phyloP scores from a whole-genome alignment of 2,329 filamentous ascomycete genomes.

The Parafenestella ontariensis region DNA sequence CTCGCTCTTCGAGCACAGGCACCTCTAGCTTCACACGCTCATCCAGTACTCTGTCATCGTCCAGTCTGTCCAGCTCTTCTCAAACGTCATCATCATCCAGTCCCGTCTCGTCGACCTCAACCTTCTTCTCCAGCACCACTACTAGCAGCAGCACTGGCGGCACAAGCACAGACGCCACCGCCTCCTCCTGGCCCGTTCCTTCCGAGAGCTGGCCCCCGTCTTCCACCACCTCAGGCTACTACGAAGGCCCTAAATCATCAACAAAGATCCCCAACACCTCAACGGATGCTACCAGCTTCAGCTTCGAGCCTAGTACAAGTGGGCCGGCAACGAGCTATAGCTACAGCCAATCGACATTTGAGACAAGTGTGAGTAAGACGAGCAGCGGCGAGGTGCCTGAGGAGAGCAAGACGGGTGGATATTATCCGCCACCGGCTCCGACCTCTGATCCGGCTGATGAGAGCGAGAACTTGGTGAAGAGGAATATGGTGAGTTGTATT shows the following conservation, averaged over 20 bases:
- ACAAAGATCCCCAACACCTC: background rate
- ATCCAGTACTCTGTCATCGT: background rate
- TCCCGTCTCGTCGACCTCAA: background rate
- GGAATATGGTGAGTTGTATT: slow-evolving; percentile 6
- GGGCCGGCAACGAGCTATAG: background rate
- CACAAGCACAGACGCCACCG: background rate
- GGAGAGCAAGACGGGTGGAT: slow-evolving; percentile 8
- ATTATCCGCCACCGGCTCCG: slow-evolving; percentile 1
- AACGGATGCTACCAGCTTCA: slow-evolving; percentile 11
- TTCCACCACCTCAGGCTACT: background rate
- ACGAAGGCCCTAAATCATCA: background rate
- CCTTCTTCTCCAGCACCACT: background rate
- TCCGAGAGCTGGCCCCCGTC: background rate
- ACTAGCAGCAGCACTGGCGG: background rate
- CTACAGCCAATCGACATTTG: slow-evolving; percentile 7
- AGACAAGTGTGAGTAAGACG: slow-evolving; percentile 14
- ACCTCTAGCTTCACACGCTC: no score
- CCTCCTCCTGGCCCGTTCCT: background rate
- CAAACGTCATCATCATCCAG: background rate
- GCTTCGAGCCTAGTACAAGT: background rate
- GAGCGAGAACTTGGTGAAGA: background rate
- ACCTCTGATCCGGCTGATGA: background rate
- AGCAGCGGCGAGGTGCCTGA: slow-evolving; percentile 5
- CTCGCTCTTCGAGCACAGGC: background rate
- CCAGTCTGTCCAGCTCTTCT: background rate